phyloP scores from a whole-genome alignment of 2,329 filamentous ascomycete genomes.

The Chaetomiaceae sp. region DNA sequence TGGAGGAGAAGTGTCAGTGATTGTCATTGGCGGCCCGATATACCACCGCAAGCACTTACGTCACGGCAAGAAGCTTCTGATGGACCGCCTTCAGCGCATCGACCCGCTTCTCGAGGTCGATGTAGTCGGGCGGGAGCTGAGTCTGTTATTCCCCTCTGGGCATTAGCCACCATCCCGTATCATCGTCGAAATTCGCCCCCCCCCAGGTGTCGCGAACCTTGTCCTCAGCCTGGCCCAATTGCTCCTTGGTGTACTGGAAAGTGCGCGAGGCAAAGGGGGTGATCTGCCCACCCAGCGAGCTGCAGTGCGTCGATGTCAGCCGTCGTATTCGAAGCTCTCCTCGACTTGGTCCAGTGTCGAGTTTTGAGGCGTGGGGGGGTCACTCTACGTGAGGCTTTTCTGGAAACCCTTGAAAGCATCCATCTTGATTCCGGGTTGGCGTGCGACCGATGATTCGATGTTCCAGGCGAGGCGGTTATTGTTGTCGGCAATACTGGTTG shows the following conservation, averaged over 20 bases:
- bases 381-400: constrained; percentile 50
- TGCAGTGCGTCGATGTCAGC: constrained; percentile 31
- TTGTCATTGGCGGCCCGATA: background rate
- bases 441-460: background rate
- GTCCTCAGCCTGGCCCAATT: constrained; percentile 89
- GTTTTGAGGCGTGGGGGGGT: background rate
- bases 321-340: background rate
- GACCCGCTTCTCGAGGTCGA: constrained; percentile 96
- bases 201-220: constrained; percentile 57
- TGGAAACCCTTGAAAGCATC: constrained; percentile 55
- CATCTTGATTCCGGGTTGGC: constrained; percentile 35
- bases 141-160: constrained; percentile 52
- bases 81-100: constrained; percentile 96
- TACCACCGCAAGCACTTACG: constrained; percentile 57
- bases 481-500: background rate
- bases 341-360: constrained; percentile 9
- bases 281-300: constrained; percentile 69
- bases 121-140: constrained; percentile 93
- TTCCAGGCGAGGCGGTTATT: no score
- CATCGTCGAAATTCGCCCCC: background rate
- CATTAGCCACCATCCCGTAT: constrained; percentile 12
- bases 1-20: constrained; percentile 23
- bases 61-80: constrained; percentile 94
- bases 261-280: constrained; percentile 91
- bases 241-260: constrained; percentile 97